Percentiles rank a stretch among this genome's conserved stretches.
Evolutionary conservation across 441 rosid genomes (phyloP).

Genomic region (Sinapis alba): DNA sequence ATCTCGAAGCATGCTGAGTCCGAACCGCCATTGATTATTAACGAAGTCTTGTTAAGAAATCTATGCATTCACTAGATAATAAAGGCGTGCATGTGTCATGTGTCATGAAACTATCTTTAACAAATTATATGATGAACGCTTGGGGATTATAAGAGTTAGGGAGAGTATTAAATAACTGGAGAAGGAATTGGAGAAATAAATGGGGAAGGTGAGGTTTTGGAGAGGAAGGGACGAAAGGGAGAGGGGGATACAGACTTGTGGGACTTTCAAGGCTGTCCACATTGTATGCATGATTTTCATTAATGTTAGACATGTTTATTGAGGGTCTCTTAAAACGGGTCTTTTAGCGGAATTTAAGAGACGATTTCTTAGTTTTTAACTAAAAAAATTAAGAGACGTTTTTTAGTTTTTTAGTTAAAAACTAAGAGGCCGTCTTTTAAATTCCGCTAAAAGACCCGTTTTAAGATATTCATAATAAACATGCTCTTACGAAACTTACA

Average conservation of each 20-base stretch:
- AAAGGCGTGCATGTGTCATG: not conserved
- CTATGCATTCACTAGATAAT: not conserved
- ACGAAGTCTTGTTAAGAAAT: not conserved
- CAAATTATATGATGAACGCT: too few species aligned
- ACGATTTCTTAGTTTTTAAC: too few species aligned
- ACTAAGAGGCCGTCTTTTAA: too few species aligned
- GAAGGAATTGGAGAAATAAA: conserved; percentile 1
- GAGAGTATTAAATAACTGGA: not conserved
- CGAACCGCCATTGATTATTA: conserved; percentile 15
- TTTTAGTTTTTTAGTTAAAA: too few species aligned
- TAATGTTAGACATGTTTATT: too few species aligned
- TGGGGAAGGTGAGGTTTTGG: conserved; percentile 22
- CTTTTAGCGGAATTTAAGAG: too few species aligned
- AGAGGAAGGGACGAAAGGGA: conserved; percentile 3
- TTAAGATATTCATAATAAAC: too few species aligned
- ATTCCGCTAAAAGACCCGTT: too few species aligned
- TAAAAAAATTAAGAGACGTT: too few species aligned
- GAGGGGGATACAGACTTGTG: conserved; percentile 16
- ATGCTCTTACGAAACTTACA: not conserved
- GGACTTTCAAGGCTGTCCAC: conserved; percentile 13
- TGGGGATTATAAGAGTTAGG: not conserved
- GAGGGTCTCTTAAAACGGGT: too few species aligned
- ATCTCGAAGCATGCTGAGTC: conserved; percentile 9
- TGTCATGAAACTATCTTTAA: not conserved
- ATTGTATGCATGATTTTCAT: conserved; percentile 27